Base-by-base conservation (phyloP, 805 yeast species). In the Lipomyces yamadae region DNA sequence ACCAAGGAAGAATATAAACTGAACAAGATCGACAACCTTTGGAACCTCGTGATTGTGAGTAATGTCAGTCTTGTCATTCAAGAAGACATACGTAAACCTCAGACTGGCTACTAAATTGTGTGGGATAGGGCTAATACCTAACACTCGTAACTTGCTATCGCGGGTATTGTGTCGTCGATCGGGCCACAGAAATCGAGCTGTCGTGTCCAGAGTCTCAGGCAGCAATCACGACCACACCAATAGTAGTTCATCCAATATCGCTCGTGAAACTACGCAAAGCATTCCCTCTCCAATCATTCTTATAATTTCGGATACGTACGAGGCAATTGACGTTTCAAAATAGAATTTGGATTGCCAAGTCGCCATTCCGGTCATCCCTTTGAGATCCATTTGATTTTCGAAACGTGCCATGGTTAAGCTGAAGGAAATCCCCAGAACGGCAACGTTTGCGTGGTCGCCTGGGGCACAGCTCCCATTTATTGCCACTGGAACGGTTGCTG, bases 361-460 rank as follows among this genome's bases (percentile, higher is more conserved):
- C 48, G n/a, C 48, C 7, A 42, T n/a, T 7, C 48, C 8, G 7
- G 6, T 24, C 18, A 15, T 3, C 18, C n/a, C 7, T 42, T n/a
- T 42, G 48, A 42, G 24, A n/a, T 42, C 8, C 24, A 42, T 42
- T 10, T 5, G 7, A n/a, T 32, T n/a, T 6, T 42, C 48, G 48
- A 42, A 24, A 29, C 15, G 7, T 42, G n/a, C 24, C n/a, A 56
- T 62, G 63, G 61, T 66, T n/a, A 60, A 62, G 18, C 83, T 95
- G 72, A 86, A 87, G 78, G 97, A 93, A 78, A 86, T 91, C 75
- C 82, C 86, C 69, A 84, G 92, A 73, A 91, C 97, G 13, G 93
- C 97, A 61, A 88, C 97, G n/a, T 92, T 95, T 80, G 96, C 98
- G 56, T 94, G 98, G 98, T 91, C 97, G 57, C 85, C 88, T 71